A percentile compares a stretch with the other conserved stretches of the same genome.
phyloP scores from a whole-genome alignment of 768 basidiomycete species.

The Mycena pura region DNA sequence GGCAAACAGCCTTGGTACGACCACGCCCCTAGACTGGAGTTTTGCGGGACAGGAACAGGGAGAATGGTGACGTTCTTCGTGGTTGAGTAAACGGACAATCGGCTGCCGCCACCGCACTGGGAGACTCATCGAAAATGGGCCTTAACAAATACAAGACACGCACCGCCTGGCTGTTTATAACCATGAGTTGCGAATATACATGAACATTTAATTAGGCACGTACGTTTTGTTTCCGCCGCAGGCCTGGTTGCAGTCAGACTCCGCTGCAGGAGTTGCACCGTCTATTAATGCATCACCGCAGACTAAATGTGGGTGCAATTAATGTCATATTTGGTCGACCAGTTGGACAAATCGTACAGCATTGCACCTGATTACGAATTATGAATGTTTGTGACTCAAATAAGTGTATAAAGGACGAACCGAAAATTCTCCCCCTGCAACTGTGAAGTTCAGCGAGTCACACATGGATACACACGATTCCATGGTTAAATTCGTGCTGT shows the following conservation, averaged over 20 bases:
- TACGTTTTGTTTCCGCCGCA: slow-evolving; percentile 75
- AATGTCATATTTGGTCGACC: no score
- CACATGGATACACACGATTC: slow-evolving; percentile 70
- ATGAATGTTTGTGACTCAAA: no score
- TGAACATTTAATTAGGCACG: slow-evolving; percentile 28
- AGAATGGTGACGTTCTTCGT: slow-evolving; percentile 56
- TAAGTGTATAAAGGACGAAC: no score
- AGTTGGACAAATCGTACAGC: no score
- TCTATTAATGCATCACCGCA: slow-evolving; percentile 73
- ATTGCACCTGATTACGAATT: no score
- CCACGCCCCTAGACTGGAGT: slow-evolving; percentile 65
- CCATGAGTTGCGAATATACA: background rate
- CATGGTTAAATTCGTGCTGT: slow-evolving; percentile 52
- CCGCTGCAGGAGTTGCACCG: slow-evolving; percentile 59
- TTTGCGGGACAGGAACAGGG: slow-evolving; percentile 66
- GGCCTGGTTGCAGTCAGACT: slow-evolving; percentile 69
- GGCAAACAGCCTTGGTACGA: slow-evolving; percentile 68
- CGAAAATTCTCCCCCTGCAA: slow-evolving; percentile 76
- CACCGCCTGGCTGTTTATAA: slow-evolving; percentile 17
- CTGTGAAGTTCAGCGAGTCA: slow-evolving; percentile 56
- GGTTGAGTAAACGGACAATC: slow-evolving; percentile 70
- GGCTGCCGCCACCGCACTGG: slow-evolving; percentile 71
- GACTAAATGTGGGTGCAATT: slow-evolving; percentile 45
- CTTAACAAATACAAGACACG: slow-evolving; percentile 30
- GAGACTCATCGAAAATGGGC: slow-evolving; percentile 33